These are phyloP conservation scores for Histomonas meleagridis DNA, from an alignment of 208 protist genomes.

Conservation along the genomic window DNA sequence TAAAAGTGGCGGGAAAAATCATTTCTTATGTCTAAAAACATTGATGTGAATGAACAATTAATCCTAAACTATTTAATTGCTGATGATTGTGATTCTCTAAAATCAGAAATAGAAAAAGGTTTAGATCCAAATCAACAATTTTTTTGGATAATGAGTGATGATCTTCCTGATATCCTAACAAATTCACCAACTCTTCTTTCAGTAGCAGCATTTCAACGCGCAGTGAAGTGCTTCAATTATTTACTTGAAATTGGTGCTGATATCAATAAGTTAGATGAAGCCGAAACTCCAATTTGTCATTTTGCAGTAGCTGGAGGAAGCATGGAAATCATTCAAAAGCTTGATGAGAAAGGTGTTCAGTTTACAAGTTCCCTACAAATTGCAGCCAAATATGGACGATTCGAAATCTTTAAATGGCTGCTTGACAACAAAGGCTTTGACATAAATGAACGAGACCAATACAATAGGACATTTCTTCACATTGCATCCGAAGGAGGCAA, in stretches of 20 bases:
- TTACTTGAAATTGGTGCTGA: background rate
- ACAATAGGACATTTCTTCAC: background rate
- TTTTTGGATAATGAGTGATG: background rate
- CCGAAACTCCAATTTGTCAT: background rate
- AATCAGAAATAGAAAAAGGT: background rate
- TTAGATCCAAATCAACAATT: background rate
- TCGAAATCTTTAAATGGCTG: background rate
- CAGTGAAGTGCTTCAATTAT: background rate
- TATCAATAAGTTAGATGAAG: background rate
- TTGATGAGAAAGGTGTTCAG: background rate
- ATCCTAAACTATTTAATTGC: background rate
- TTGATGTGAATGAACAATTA: background rate
- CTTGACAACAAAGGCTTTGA: background rate
- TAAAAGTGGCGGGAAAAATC: too few relatives aligned
- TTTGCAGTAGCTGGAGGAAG: background rate
- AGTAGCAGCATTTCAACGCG: background rate
- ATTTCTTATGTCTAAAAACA: background rate
- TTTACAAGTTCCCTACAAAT: background rate
- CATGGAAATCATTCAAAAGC: background rate
- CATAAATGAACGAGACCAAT: background rate
- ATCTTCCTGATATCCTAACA: background rate
- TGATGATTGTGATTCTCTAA: background rate
- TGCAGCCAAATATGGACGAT: background rate
- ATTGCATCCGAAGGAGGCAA: background rate
- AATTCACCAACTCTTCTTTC: background rate